phyloP scores from a whole-genome alignment of 345 rosid genomes.

The Fremontodendron californicum region DNA sequence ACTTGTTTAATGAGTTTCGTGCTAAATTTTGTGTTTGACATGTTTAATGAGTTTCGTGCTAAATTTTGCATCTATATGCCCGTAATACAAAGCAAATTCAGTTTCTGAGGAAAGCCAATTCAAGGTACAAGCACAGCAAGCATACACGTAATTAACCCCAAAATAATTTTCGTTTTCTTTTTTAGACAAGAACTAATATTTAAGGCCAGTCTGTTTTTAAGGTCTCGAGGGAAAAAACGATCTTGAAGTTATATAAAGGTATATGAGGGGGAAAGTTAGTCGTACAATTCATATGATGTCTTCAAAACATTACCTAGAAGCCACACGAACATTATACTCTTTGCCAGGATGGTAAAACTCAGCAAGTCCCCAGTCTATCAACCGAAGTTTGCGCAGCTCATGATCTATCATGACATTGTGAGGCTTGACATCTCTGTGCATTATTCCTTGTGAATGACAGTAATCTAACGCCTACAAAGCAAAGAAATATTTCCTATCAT shows the following conservation, averaged over 20 bases:
- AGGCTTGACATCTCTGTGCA: conserved; percentile 90
- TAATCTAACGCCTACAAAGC: conserved; percentile 65
- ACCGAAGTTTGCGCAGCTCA: conserved; percentile 77
- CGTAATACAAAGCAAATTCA: background rate
- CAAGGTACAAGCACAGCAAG: background rate
- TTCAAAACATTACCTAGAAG: conserved; percentile 53
- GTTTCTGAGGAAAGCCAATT: background rate
- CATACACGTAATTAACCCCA: background rate
- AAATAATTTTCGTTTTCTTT: background rate
- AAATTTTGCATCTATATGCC: background rate
- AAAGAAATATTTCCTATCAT: background rate
- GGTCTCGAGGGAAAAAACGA: background rate
- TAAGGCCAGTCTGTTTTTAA: background rate
- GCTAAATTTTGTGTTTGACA: background rate
- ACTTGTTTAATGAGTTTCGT: background rate
- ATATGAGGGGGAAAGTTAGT: background rate
- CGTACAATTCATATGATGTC: background rate
- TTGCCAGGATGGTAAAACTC: conserved; percentile 83
- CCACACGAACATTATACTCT: conserved; percentile 85
- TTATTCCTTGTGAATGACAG: conserved; percentile 85
- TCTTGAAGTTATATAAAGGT: background rate
- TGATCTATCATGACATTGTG: conserved; percentile 90
- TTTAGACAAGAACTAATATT: background rate
- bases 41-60: background rate
- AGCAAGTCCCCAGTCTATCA: conserved; percentile 89